A percentile compares a stretch with the other conserved stretches of the same genome.
Evolutionary conservation across 2,329 filamentous ascomycete genomes (phyloP).

Genomic region (Metarhizium guizhouense): DNA sequence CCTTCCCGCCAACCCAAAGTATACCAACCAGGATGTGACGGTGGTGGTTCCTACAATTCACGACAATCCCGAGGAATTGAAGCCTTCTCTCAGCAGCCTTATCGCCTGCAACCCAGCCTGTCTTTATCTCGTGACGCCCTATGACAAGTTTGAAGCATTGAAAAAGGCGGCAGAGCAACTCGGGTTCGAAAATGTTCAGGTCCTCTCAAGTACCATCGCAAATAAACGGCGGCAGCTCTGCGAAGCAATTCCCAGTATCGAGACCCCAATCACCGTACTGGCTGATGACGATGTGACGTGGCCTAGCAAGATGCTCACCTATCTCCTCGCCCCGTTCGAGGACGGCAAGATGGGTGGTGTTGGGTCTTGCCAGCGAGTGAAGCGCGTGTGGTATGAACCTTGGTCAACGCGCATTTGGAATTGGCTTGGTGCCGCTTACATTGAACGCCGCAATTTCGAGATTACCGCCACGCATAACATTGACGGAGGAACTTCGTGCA

Average conservation of each 20-base stretch:
- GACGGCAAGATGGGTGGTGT: conserved; percentile 77
- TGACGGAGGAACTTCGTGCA: conserved; percentile 91
- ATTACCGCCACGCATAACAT: conserved; percentile 93
- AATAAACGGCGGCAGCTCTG: conserved; percentile 96
- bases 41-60: conserved; percentile 92
- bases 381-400: conserved; percentile 54
- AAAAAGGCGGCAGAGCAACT: conserved; percentile 57
- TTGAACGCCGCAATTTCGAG: conserved; percentile 92
- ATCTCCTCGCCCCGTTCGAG: conserved; percentile 91
- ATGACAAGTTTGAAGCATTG: conserved; percentile 64
- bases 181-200: conserved; percentile 52
- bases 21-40: conserved; percentile 77
- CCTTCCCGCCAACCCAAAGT: conserved; percentile 70
- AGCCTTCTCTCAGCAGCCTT: conserved; percentile 71
- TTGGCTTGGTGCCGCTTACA: conserved; percentile 85
- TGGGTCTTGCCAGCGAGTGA: conserved; percentile 81
- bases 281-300: conserved; percentile 95
- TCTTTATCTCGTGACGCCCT: conserved; percentile 80
- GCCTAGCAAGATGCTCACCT: conserved; percentile 76
- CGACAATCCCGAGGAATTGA: conserved; percentile 74
- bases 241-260: conserved; percentile 77
- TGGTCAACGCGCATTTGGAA: conserved; percentile 63
- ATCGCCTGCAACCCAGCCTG: conserved; percentile 60
- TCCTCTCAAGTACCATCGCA: conserved; percentile 72
- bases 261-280: conserved; percentile 79